Base-by-base conservation (phyloP, 306 rosid genomes). In the Glycyrrhiza uralensis region DNA sequence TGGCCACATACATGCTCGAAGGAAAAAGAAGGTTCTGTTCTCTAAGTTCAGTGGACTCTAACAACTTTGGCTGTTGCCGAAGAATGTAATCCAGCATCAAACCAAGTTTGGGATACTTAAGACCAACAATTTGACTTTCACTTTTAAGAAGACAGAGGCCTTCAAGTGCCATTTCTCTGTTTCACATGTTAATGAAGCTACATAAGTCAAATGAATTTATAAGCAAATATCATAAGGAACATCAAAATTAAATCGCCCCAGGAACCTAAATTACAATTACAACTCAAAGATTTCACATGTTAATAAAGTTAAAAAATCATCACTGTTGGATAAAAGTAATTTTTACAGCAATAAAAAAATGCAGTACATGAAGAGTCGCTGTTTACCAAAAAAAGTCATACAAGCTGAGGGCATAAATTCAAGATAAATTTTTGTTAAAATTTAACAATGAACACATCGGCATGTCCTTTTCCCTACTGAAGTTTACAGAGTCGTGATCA, bases 121-220 rank as follows among this genome's bases (percentile, higher is more conserved):
- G 65, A 71, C 79, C 84, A 79, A 60, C 75, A 66, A 60, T 32
- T 74, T 58, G 87, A 57, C 78, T 81, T 52, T 83, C 86, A 52
- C 58, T 87, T 75, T 86, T 83, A 52, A 36, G 79, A 59, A 82
- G 87, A 78, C 80, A 26, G 69, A 93, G 98, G 51, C 98, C 95
- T 81, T 91, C 96, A 77, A 85, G 87, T 71, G 98, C 97, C 83
- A 94, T 85, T 80, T 94, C 97, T 85, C 98, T 93, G 80, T 58
- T 59, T 50, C 62, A 75, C 68, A 78, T 26, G 22, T 64, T 5
- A 55, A 62, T 12, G 59, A 75, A 61, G 22, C 69, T 15, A 58
- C 44, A 73, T 41, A 22, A 23, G 58, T 60, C 19, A 63, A 32
- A 65, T 56, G 71, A 54, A 69, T 64, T 36, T 38, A 44, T 32